Conservation (phyloP, 805 yeast species). For the Wickerhamomyces rabaulensis region DNA sequence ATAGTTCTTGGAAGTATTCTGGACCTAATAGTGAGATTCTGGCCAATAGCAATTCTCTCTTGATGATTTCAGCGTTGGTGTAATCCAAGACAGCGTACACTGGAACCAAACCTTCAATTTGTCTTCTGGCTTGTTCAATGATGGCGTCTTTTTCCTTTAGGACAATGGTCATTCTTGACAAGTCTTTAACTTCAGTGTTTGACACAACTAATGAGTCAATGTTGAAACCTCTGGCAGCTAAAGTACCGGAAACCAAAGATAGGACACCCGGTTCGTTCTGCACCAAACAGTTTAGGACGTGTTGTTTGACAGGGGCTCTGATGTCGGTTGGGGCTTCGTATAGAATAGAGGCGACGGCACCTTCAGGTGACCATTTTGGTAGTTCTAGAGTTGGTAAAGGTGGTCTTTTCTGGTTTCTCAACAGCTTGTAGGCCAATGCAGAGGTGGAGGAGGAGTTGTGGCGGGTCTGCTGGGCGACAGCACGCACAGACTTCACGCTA, state of each 20-base stretch:
- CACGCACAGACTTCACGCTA: background rate
- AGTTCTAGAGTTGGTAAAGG: constrained; percentile 90
- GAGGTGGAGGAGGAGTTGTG: constrained; percentile 66
- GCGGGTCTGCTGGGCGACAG: constrained; percentile 14
- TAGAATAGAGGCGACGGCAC: constrained; percentile 92
- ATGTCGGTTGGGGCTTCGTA: constrained; percentile 74
- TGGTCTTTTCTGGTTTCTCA: constrained; percentile 81
- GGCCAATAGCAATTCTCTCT: constrained; percentile 86
- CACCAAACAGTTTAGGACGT: constrained; percentile 92
- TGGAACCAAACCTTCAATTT: constrained; percentile 95
- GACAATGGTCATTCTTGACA: constrained; percentile 95
- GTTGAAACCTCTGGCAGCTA: constrained; percentile 98
- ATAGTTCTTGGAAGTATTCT: constrained; percentile 94
- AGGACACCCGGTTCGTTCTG: constrained; percentile 99
- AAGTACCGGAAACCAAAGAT: constrained; percentile 86
- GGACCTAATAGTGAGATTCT: constrained; percentile 93
- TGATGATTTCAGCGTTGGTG: constrained; percentile 81
- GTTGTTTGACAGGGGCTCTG: constrained; percentile 66
- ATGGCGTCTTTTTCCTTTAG: constrained; percentile 93
- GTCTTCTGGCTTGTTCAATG: constrained; percentile 96
- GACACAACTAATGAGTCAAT: constrained; percentile 96
- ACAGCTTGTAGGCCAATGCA: constrained; percentile 89
- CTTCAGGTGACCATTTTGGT: constrained; percentile 93
- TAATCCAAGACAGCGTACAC: constrained; percentile 97
- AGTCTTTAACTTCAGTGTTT: constrained; percentile 90